phyloP scores from a whole-genome alignment of 2,329 filamentous ascomycete genomes.

The Rutstroemia sp. region DNA sequence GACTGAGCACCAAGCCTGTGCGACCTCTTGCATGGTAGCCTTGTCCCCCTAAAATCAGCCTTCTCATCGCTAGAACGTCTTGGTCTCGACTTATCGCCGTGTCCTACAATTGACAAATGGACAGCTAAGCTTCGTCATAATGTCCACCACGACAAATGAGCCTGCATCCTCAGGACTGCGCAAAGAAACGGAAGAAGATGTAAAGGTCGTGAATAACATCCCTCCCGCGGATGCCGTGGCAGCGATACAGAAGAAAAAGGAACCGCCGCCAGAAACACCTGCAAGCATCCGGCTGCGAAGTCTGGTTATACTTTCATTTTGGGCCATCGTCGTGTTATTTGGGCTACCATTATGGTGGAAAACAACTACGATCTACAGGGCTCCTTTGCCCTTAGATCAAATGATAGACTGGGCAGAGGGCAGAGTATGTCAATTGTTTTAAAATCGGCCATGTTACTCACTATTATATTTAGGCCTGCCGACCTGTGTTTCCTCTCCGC shows the following conservation, averaged over 20 bases:
- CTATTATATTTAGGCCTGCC: constrained; percentile 59
- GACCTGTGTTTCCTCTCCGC: constrained; percentile 78
- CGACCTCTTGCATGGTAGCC: not conserved
- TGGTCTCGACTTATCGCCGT: not conserved
- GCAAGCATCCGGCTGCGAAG: constrained; percentile 63
- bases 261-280: constrained; percentile 67
- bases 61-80: constrained; percentile 3
- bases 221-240: constrained; percentile 22
- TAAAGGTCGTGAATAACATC: constrained; percentile 9
- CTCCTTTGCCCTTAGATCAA: constrained; percentile 69
- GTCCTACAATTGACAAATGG: not conserved
- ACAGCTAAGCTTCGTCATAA: constrained; percentile 5
- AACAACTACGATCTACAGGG: constrained; percentile 88
- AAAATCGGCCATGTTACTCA: not conserved
- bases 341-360: constrained; percentile 94
- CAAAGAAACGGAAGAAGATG: not conserved
- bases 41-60: not conserved
- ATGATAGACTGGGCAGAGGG: constrained; percentile 93
- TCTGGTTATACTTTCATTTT: constrained; percentile 79
- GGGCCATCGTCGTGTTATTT: constrained; percentile 74
- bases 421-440: constrained; percentile 50
- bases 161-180: constrained; percentile 9
- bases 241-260: constrained; percentile 24
- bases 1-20: not conserved
- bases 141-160: constrained; percentile 18